These are phyloP conservation scores for Lachnum nothofagi DNA, from an alignment of 2,329 filamentous ascomycete genomes.

Conservation along the genomic window DNA sequence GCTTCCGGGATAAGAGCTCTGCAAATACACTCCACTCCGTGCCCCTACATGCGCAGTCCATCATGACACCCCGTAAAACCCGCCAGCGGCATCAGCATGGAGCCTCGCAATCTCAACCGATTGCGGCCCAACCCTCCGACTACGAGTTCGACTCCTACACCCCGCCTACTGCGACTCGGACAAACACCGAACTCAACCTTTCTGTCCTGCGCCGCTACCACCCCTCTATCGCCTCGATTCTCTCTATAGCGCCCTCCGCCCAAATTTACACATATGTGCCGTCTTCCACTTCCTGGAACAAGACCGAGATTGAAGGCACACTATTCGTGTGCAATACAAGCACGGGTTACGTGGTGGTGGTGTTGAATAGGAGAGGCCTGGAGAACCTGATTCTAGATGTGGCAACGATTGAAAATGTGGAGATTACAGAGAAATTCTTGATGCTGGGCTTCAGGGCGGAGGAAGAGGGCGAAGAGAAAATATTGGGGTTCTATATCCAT, in stretches of 20 bases:
- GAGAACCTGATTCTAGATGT: constrained; percentile 67
- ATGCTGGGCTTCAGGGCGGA: constrained; percentile 34
- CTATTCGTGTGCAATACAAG: constrained; percentile 71
- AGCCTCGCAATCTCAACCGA: constrained; percentile 29
- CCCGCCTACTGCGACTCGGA: constrained; percentile 44
- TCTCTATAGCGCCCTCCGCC: constrained; percentile 77
- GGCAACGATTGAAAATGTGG: constrained; percentile 56
- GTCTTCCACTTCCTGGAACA: constrained; percentile 68
- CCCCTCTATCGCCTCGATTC: constrained; percentile 65
- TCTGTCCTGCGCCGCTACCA: constrained; percentile 77
- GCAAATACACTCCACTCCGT: too few species aligned
- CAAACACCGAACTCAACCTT: constrained; percentile 83
- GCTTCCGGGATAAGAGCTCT: too few species aligned
- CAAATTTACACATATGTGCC: constrained; percentile 78
- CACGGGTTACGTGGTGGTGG: constrained; percentile 52
- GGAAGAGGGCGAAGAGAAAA: constrained; percentile 22
- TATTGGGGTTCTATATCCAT: constrained; percentile 53
- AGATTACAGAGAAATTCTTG: constrained; percentile 53
- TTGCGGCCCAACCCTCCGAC: constrained; percentile 43
- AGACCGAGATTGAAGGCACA: constrained; percentile 77
- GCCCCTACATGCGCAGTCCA: too few species aligned
- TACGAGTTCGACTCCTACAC: constrained; percentile 45
- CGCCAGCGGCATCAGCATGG: constrained; percentile 34
- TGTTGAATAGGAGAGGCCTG: constrained; percentile 67
- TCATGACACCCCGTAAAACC: constrained; percentile 37